Evolutionary conservation across 441 rosid species (phyloP).

Genomic region (Breynia disticha): DNA sequence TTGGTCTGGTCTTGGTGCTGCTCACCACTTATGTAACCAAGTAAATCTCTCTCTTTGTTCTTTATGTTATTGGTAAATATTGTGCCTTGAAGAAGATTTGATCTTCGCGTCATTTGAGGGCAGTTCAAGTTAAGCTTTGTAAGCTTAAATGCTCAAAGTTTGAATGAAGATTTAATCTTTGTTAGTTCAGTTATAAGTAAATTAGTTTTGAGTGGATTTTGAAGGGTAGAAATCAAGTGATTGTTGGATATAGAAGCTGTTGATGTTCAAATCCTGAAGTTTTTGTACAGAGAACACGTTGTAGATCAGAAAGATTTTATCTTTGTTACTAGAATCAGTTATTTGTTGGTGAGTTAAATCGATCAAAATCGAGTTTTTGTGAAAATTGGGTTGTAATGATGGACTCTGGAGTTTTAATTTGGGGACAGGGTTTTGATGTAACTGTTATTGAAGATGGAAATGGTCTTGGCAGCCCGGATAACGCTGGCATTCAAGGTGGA

Average conservation of each 20-base stretch:
- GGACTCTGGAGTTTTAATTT: not conserved
- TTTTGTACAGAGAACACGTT: too few species aligned
- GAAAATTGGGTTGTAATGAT: not conserved
- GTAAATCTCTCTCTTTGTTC: conserved; percentile 25
- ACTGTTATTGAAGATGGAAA: conserved; percentile 45
- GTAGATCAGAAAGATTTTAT: too few species aligned
- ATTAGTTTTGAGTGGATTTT: too few species aligned
- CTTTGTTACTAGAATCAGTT: not conserved
- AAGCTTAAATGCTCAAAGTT: too few species aligned
- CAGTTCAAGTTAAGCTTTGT: too few species aligned
- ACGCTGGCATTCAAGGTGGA: conserved; percentile 47
- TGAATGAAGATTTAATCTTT: too few species aligned
- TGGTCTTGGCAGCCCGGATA: conserved; percentile 36
- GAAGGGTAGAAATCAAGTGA: too few species aligned
- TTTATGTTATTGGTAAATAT: not conserved
- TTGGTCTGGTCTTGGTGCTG: conserved; percentile 65
- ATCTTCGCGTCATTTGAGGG: too few species aligned
- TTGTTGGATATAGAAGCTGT: too few species aligned
- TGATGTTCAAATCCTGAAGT: too few species aligned
- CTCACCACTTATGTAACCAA: conserved; percentile 55
- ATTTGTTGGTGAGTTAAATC: not conserved
- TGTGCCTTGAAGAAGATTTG: too few species aligned
- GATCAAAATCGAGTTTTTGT: not conserved
- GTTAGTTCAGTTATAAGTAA: too few species aligned
- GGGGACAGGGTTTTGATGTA: conserved; percentile 45